phyloP scores from a whole-genome alignment of 148 eudicot species.

The Diospyros kaki region DNA sequence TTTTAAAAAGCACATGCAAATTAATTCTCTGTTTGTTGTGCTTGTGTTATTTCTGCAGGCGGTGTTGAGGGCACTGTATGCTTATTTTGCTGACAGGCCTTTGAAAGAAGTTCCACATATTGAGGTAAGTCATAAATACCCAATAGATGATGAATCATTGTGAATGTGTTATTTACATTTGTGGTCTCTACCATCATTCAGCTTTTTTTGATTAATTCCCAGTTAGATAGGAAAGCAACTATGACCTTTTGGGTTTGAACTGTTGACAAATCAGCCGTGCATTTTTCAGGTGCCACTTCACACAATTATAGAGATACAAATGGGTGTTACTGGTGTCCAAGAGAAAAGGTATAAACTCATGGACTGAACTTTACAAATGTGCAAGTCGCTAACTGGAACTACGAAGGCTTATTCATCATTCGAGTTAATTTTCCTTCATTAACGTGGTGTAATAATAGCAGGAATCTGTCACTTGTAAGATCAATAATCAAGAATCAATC shows the following conservation, averaged over 20 bases:
- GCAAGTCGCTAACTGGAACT: slow-evolving; percentile 12
- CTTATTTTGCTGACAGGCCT: slow-evolving; percentile 98
- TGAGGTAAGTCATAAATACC: slow-evolving; percentile 55
- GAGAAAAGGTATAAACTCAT: slow-evolving; percentile 98
- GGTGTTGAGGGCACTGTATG: slow-evolving; percentile 79
- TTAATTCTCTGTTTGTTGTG: neutral
- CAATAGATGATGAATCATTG: neutral
- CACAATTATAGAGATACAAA: slow-evolving; percentile 96
- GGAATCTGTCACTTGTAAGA: neutral
- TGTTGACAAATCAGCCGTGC: neutral
- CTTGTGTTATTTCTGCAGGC: slow-evolving; percentile 14
- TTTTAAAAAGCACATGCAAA: too few relatives aligned
- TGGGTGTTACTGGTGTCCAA: slow-evolving; percentile 98
- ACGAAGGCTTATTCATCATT: slow-evolving; percentile 3
- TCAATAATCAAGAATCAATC: neutral
- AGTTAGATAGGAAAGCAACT: neutral
- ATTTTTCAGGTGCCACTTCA: slow-evolving; percentile 88
- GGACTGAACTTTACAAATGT: slow-evolving; percentile 36
- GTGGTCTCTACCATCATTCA: neutral
- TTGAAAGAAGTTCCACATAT: slow-evolving; percentile 89
- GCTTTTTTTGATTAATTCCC: neutral
- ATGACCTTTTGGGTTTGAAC: slow-evolving; percentile 1
- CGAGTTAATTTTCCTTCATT: neutral
- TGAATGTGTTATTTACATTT: neutral
- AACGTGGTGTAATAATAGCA: slow-evolving; percentile 5